phyloP scores from a whole-genome alignment of 805 yeast species.

The Sugiyamaella americana region DNA sequence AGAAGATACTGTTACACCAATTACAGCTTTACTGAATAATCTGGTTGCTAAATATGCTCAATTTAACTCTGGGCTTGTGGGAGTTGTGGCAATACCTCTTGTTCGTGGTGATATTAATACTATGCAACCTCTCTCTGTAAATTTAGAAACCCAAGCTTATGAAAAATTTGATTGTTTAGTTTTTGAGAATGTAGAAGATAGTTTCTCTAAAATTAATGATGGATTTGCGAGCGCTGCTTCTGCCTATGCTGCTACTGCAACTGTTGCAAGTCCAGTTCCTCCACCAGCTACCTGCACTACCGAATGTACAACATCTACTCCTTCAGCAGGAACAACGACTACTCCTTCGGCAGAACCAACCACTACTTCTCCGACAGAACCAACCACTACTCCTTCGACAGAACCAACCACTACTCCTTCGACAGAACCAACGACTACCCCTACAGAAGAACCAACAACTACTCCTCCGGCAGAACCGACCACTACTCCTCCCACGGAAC shows the following conservation, averaged over 20 bases:
- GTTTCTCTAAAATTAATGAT: background rate
- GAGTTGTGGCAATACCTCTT: background rate
- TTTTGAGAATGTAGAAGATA: background rate
- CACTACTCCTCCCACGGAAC: too few species aligned
- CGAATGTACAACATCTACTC: too few species aligned
- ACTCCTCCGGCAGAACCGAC: too few species aligned
- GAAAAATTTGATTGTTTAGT: background rate
- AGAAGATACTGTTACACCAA: background rate
- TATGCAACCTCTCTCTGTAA: background rate
- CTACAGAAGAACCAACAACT: too few species aligned
- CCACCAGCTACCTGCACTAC: too few species aligned
- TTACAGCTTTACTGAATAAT: background rate
- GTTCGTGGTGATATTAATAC: background rate
- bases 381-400: too few species aligned
- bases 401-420: too few species aligned
- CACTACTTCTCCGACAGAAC: too few species aligned
- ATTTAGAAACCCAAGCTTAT: background rate
- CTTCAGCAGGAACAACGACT: too few species aligned
- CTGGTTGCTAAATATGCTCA: background rate
- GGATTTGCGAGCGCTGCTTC: constrained; percentile 1
- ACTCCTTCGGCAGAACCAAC: too few species aligned
- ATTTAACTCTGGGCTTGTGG: background rate
- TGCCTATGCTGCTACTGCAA: background rate
- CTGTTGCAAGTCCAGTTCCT: background rate
- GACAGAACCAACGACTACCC: too few species aligned